These are phyloP conservation scores for Penicillium aurantiogriseum DNA, from an alignment of 2,329 filamentous ascomycete genomes.

Conservation along the genomic window DNA sequence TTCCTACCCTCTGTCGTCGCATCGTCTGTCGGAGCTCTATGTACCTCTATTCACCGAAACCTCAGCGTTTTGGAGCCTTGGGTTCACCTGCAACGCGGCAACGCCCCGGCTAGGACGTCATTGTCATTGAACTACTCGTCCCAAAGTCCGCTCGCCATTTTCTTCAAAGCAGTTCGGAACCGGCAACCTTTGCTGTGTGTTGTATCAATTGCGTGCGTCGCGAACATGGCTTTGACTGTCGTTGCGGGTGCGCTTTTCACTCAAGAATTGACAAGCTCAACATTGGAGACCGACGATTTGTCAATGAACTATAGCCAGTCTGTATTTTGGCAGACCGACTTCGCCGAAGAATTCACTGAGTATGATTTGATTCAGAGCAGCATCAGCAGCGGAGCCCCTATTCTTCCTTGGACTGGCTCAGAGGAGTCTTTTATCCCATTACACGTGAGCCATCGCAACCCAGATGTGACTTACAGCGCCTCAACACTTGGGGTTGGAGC, in stretches of 20 bases:
- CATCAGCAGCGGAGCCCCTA: conserved; percentile 33
- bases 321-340: conserved; percentile 30
- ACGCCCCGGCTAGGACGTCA: conserved; percentile 26
- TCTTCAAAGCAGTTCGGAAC: conserved; percentile 30
- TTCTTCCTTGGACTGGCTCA: conserved; percentile 34
- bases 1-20: conserved; percentile 35
- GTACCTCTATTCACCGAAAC: conserved; percentile 36
- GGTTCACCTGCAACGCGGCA: conserved; percentile 36
- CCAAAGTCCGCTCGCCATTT: conserved; percentile 32
- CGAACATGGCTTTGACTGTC: conserved; percentile 32
- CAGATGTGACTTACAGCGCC: conserved; percentile 28
- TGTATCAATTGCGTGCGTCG: conserved; percentile 32
- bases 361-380: conserved; percentile 38
- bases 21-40: conserved; percentile 33
- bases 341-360: conserved; percentile 35
- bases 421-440: conserved; percentile 34
- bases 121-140: conserved; percentile 36
- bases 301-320: conserved; percentile 33
- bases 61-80: conserved; percentile 37
- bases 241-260: conserved; percentile 37
- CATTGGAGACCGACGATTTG: conserved; percentile 23
- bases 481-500: conserved; percentile 31
- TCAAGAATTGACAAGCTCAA: conserved; percentile 30
- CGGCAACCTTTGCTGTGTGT: conserved; percentile 29
- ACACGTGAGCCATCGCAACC: conserved; percentile 19